Conservation (phyloP, 2,329 filamentous ascomycete genomes). For the Scorias spongiosa region DNA sequence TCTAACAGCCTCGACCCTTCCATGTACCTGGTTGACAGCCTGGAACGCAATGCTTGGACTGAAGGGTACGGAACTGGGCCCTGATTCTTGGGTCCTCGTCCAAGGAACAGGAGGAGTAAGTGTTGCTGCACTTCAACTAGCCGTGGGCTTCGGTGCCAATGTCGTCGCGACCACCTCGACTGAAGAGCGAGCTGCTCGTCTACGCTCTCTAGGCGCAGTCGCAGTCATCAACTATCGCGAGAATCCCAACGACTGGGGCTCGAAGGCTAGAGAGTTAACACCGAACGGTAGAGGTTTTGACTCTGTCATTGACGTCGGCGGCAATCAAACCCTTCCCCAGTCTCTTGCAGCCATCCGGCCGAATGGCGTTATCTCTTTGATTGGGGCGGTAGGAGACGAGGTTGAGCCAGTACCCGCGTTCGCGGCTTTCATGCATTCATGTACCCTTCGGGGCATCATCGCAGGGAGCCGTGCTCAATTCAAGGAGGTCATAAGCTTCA, state of each 20-base stretch:
- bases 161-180: conserved; percentile 45
- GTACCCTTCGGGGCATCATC: conserved; percentile 42
- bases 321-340: conserved; percentile 43
- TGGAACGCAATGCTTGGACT: conserved; percentile 41
- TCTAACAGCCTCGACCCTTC: conserved; percentile 31
- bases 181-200: conserved; percentile 30
- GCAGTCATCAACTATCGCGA: conserved; percentile 43
- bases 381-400: conserved; percentile 41
- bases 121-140: conserved; percentile 48
- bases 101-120: conserved; percentile 58
- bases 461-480: conserved; percentile 42
- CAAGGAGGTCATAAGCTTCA: conserved; percentile 43
- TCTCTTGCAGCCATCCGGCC: conserved; percentile 26
- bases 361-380: conserved; percentile 41
- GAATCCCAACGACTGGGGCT: conserved; percentile 36
- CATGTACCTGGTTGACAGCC: conserved; percentile 31
- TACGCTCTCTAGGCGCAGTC: conserved; percentile 39
- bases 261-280: conserved; percentile 36
- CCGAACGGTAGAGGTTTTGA: conserved; percentile 41
- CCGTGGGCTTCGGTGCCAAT: conserved; percentile 37
- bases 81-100: conserved; percentile 40
- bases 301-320: conserved; percentile 51
- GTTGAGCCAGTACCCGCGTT: conserved; percentile 35
- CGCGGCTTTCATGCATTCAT: conserved; percentile 34
- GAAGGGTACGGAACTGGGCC: conserved; percentile 21